A percentile compares a stretch with the other conserved stretches of the same genome.
phyloP scores from a whole-genome alignment of 2,329 filamentous ascomycete genomes.

The Penicillium italicum region DNA sequence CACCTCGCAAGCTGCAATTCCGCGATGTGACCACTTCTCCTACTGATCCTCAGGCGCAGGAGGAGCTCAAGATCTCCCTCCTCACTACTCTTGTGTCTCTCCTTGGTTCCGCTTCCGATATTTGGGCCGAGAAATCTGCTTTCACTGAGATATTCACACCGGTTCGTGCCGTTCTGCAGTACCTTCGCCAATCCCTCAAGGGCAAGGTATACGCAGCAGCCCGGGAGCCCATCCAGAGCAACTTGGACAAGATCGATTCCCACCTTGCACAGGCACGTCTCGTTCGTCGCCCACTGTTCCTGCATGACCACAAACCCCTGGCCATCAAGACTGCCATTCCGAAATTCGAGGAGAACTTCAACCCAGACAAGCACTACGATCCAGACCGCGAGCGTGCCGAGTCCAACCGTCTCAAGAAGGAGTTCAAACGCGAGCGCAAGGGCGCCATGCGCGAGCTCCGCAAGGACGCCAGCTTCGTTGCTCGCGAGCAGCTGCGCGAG shows the following conservation, averaged over 20 bases:
- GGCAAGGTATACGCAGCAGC: slow-evolving; percentile 48
- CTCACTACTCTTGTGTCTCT: slow-evolving; percentile 62
- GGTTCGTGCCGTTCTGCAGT: slow-evolving; percentile 54
- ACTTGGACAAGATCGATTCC: slow-evolving; percentile 38
- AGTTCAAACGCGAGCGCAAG: slow-evolving; percentile 94
- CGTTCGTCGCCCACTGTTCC: slow-evolving; percentile 71
- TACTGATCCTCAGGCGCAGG: slow-evolving; percentile 25
- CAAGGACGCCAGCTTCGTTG: slow-evolving; percentile 93
- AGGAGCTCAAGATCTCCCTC: slow-evolving; percentile 56
- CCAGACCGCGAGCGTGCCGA: slow-evolving; percentile 87
- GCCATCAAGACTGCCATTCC: slow-evolving; percentile 85
- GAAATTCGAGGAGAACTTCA: slow-evolving; percentile 94
- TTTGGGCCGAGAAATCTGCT: slow-evolving; percentile 70
- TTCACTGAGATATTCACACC: slow-evolving; percentile 78
- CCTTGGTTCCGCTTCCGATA: slow-evolving; percentile 63
- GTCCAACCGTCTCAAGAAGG: slow-evolving; percentile 74
- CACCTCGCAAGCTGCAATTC: slow-evolving; percentile 56
- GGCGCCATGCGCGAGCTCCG: slow-evolving; percentile 88
- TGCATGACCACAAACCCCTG: slow-evolving; percentile 84
- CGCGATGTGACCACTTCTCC: slow-evolving; percentile 49
- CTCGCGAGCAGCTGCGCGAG: slow-evolving; percentile 79
- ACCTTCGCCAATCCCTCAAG: slow-evolving; percentile 56
- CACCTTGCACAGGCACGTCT: slow-evolving; percentile 58
- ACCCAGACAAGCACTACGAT: slow-evolving; percentile 95
- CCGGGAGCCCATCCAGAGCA: slow-evolving; percentile 30